Evolutionary conservation across 345 rosid species (phyloP).

Genomic region (Raphanus sativus): DNA sequence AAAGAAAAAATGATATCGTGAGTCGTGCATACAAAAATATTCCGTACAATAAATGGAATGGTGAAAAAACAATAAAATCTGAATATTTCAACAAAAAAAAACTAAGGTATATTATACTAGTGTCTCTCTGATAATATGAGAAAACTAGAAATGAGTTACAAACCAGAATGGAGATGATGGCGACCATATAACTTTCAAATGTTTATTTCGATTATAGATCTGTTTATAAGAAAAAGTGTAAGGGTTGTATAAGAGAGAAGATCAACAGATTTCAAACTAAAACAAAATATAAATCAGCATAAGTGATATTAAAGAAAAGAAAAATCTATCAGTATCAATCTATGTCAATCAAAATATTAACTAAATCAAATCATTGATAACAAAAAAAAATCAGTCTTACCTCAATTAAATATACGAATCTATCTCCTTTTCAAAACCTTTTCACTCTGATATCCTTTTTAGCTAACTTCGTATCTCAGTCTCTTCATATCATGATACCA

Average conservation of each 20-base stretch:
- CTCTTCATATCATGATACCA: constrained; percentile 17
- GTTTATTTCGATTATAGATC: constrained; percentile 20
- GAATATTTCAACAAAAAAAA: not conserved
- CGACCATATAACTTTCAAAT: not conserved
- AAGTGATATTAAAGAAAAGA: not conserved
- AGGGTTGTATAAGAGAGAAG: not conserved
- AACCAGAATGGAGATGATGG: constrained; percentile 14
- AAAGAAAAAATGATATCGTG: constrained; percentile 17
- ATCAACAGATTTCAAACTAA: constrained; percentile 21
- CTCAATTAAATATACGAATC: constrained; percentile 13
- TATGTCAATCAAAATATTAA: constrained; percentile 18
- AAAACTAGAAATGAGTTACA: not conserved
- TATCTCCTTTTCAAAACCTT: constrained; percentile 4
- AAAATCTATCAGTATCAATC: constrained; percentile 33
- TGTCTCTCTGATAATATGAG: not conserved
- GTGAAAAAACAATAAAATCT: constrained; percentile 5
- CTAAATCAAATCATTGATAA: constrained; percentile 24
- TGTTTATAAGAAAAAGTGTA: not conserved
- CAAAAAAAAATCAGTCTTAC: constrained; percentile 21
- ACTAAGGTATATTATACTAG: not conserved
- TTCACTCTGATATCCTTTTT: not conserved
- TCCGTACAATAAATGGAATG: constrained; percentile 20
- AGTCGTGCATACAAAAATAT: constrained; percentile 12
- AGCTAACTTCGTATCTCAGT: constrained; percentile 24
- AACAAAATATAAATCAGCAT: constrained; percentile 1